These are phyloP conservation scores for Pinus taeda DNA, from an alignment of 75 land plant genomes.

Conservation along the genomic window DNA sequence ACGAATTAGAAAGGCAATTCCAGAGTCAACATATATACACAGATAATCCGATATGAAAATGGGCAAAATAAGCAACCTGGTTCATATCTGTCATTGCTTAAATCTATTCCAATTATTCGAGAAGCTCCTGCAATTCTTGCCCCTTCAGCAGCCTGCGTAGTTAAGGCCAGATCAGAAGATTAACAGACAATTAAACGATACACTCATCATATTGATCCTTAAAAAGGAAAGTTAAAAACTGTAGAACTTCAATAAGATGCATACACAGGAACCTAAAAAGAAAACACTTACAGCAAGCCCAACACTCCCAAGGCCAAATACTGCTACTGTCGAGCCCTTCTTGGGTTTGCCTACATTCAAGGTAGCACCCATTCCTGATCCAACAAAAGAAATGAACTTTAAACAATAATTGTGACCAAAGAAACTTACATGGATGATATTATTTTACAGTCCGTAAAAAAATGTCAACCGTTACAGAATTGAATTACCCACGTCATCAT, in stretches of 20 bases:
- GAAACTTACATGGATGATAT: too few species aligned
- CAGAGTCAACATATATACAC: not conserved
- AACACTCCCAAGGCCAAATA: conserved; percentile 89
- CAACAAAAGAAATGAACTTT: too few species aligned
- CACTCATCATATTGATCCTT: too few species aligned
- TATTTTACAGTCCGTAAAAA: too few species aligned
- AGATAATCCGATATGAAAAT: too few species aligned
- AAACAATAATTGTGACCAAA: too few species aligned
- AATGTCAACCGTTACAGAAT: too few species aligned
- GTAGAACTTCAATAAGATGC: too few species aligned
- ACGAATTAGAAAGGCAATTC: too few species aligned
- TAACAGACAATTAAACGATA: too few species aligned
- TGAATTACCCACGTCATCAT: too few species aligned
- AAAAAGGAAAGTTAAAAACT: too few species aligned
- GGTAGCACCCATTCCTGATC: conserved; percentile 75
- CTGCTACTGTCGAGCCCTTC: conserved; percentile 65
- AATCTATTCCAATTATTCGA: conserved; percentile 39
- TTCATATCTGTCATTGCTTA: conserved; percentile 19
- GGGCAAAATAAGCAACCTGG: conserved; percentile 12
- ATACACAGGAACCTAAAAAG: not conserved
- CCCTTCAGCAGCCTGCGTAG: conserved; percentile 33
- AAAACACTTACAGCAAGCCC: conserved; percentile 67
- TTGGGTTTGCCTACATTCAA: conserved; percentile 72
- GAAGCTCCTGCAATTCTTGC: conserved; percentile 39
- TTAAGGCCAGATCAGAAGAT: not conserved